phyloP scores from a whole-genome alignment of 306 rosid species.

The Alnus glutinosa region DNA sequence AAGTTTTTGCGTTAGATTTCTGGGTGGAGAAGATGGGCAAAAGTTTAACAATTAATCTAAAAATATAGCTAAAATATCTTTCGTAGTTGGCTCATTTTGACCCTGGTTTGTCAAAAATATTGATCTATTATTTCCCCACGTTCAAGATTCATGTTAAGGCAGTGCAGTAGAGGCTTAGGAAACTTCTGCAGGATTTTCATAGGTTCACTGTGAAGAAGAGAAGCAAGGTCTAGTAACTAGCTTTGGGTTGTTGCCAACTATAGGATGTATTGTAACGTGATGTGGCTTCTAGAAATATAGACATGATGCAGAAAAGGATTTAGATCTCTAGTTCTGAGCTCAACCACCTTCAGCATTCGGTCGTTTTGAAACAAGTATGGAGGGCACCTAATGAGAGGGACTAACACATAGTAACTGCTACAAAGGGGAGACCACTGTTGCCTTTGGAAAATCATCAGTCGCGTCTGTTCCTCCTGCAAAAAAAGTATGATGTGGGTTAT shows the following conservation, averaged over 20 bases:
- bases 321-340: neutral
- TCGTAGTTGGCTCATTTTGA: neutral
- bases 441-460: neutral
- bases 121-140: neutral
- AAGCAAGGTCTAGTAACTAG: neutral
- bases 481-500: constrained; percentile 6
- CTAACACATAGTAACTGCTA: neutral
- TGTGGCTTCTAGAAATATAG: neutral
- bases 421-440: neutral
- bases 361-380: neutral
- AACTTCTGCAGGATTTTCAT: neutral
- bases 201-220: neutral
- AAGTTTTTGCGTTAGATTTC: neutral
- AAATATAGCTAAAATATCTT: neutral
- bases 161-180: neutral
- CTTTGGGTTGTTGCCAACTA: neutral
- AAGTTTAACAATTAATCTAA: neutral
- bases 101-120: neutral
- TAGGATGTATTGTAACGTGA: neutral
- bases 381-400: neutral
- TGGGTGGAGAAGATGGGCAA: neutral
- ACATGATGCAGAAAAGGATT: neutral
- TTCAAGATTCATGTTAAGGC: neutral
- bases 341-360: neutral
- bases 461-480: neutral